Conservation (phyloP, 2,329 filamentous ascomycete species). For the Emmonsiellopsis sp. region DNA sequence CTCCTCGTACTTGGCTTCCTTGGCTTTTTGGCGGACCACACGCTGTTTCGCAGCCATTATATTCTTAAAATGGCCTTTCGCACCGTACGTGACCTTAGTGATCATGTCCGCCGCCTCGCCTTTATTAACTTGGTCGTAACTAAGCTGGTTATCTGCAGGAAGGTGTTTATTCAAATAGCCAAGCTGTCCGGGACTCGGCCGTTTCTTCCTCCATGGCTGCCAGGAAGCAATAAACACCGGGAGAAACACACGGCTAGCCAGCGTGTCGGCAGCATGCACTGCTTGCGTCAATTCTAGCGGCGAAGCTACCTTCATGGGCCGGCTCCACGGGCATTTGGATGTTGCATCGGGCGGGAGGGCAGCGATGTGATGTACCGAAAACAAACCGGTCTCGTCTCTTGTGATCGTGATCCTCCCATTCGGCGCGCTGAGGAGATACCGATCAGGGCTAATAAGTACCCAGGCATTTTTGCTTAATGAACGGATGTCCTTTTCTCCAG, state of each 20-base stretch:
- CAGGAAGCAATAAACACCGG: conserved; percentile 56
- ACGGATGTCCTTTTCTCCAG: conserved; percentile 69
- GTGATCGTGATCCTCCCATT: conserved; percentile 53
- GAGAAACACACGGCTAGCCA: conserved; percentile 58
- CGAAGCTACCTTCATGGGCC: conserved; percentile 59
- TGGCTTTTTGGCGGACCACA: conserved; percentile 28
- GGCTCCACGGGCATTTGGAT: conserved; percentile 50
- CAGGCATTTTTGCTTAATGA: conserved; percentile 67
- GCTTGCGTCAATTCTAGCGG: conserved; percentile 62
- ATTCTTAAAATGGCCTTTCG: conserved; percentile 52
- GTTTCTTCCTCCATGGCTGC: conserved; percentile 60
- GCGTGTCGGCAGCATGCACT: conserved; percentile 78
- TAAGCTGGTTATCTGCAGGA: conserved; percentile 52
- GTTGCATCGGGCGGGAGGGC: conserved; percentile 19
- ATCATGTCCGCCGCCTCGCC: conserved; percentile 83
- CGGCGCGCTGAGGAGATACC: conserved; percentile 61
- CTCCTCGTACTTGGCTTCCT: conserved; percentile 18
- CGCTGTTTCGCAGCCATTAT: conserved; percentile 47
- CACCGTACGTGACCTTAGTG: conserved; percentile 77
- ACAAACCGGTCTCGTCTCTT: conserved; percentile 17
- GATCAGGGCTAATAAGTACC: conserved; percentile 65
- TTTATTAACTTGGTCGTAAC: conserved; percentile 56
- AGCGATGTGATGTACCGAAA: conserved; percentile 24
- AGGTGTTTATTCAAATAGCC: conserved; percentile 34
- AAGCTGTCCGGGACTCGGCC: conserved; percentile 48